Evolutionary conservation across 1,284 basidiomycete genomes (phyloP).

Genomic region (Pyrrhoderma noxium): DNA sequence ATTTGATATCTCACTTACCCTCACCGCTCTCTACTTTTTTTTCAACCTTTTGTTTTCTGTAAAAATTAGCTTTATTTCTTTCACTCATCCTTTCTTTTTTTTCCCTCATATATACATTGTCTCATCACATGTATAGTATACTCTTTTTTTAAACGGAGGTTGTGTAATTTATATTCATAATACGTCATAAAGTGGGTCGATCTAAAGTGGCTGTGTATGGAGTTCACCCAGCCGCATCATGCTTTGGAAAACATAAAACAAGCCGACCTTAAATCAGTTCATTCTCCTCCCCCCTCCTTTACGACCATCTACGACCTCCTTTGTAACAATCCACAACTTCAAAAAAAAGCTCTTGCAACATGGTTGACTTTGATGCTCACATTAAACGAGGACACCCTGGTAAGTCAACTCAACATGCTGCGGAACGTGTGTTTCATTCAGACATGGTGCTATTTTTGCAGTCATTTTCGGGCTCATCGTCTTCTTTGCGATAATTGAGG

Average conservation of each 20-base stretch:
- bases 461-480: conserved; percentile 49
- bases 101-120: too few species aligned
- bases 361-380: conserved; percentile 34
- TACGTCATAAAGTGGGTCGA: conserved; percentile 14
- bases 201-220: conserved; percentile 3
- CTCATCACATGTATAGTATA: too few species aligned
- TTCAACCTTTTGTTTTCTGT: not conserved
- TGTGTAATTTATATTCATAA: not conserved
- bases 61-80: not conserved
- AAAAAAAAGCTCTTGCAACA: conserved; percentile 8
- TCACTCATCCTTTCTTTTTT: not conserved
- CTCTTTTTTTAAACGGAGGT: not conserved
- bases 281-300: not conserved
- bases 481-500: conserved; percentile 53
- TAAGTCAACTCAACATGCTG: conserved; percentile 27
- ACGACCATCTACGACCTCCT: not conserved
- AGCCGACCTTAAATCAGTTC: not conserved
- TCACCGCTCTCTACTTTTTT: not conserved
- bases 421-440: not conserved
- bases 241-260: too few species aligned
- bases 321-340: conserved; percentile 11
- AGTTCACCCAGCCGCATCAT: not conserved
- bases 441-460: conserved; percentile 21
- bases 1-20: not conserved
- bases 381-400: conserved; percentile 47